Evolutionary conservation across 352 stramenopile species (phyloP), one percentile per base, ranked within the genome.

Genomic region (Pythium aristosporum): DNA sequence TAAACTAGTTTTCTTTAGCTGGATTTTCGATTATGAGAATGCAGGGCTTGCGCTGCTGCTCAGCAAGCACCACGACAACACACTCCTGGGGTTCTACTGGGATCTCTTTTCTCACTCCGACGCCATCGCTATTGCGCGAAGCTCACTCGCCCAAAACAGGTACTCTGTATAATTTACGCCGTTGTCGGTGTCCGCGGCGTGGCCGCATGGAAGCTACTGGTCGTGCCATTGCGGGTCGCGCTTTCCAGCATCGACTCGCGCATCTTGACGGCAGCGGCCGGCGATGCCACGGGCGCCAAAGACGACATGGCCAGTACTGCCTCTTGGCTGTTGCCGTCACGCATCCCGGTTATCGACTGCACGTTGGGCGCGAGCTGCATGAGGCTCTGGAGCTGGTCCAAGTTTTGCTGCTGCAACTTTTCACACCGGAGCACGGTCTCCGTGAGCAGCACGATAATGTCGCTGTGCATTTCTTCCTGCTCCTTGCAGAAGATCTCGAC

Each of bases 401-500:
- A 56, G 47, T 89, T 87, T 61, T 94, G 81, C 68, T 92, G 83
- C 67, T 94, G 82, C 9, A 94, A 65, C 37, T 78, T 80, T 67
- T 94, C 85, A 61, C 85, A 94, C 30, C 82, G 78, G 73, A 91
- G 73, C 47, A 92, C 75, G 5, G 85, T 94, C 68, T 94, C 85
- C 5, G 85, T 94, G 7, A 94, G 61, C 53, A 94, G 68, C 63
- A 92, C 71, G 50, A 94, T 82, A 47, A 92, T 80, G 28, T 81
- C 81, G 58, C 78, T 89, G 70, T 94, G 85, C 85, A 94, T 91
- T 57, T 92, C 85, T 59, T 94, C 85, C 63, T 94, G 85, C 54
- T 91, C 81, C 46, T 80, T 82, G 61, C 81, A 89, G 73, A 82
- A 94, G 9, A 80, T 49, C 62, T 94, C 83, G 25, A 94, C 67